phyloP scores from a whole-genome alignment of 768 basidiomycete genomes.

The Hemileccinum rubropunctum region DNA sequence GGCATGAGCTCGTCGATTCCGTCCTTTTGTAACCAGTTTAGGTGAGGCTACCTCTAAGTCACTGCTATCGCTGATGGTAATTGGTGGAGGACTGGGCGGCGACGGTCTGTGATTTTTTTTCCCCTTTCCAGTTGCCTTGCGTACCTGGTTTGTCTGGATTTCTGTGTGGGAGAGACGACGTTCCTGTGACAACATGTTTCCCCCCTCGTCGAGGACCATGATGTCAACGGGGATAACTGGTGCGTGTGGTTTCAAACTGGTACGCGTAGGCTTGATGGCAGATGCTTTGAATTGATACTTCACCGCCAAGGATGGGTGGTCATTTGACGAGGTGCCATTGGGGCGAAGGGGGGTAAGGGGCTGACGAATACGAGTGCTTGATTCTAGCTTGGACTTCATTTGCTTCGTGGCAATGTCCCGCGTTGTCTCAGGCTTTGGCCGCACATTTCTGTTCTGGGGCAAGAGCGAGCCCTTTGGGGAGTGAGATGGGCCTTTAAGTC shows the following conservation, averaged over 20 bases:
- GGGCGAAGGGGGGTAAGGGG: conserved; percentile 40
- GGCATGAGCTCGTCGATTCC: conserved; percentile 13
- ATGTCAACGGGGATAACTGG: conserved; percentile 66
- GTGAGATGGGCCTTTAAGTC: conserved; percentile 6
- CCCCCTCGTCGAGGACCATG: conserved; percentile 58
- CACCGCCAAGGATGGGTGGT: conserved; percentile 19
- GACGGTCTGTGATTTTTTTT: conserved; percentile 4
- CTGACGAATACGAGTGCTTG: conserved; percentile 28
- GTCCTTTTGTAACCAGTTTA: conserved; percentile 10
- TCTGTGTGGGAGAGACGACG: conserved; percentile 51
- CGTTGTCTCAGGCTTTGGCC: conserved; percentile 18
- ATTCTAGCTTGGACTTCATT: conserved; percentile 10
- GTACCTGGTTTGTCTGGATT: conserved; percentile 34
- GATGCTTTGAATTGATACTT: conserved; percentile 23
- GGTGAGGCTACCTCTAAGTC: conserved; percentile 27
- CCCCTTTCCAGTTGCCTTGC: conserved; percentile 4
- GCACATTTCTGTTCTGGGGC: conserved; percentile 27
- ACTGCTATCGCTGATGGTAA: conserved; percentile 29
- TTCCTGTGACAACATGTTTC: conserved; percentile 58
- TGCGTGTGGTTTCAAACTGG: conserved; percentile 39
- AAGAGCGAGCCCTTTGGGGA: conserved; percentile 21
- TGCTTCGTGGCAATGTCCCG: conserved; percentile 13
- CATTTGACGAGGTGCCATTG: conserved; percentile 41
- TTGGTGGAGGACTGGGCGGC: conserved; percentile 7
- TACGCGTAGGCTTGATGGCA: conserved; percentile 12